Conservation (phyloP, 805 yeast species). For the Grigorovia humatica region DNA sequence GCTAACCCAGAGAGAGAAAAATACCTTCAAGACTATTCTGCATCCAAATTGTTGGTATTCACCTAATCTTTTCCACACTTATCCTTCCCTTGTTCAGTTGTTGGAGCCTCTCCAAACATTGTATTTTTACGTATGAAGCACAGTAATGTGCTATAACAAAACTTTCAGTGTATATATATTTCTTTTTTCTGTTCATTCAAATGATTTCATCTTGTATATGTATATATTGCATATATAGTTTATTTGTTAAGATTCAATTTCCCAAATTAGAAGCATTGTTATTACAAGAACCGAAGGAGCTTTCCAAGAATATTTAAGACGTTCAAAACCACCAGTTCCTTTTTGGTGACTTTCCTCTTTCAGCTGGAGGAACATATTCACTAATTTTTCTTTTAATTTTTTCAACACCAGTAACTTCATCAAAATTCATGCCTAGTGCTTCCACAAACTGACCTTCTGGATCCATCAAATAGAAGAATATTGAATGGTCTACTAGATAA, state of each 20-base stretch:
- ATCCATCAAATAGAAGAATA: constrained; percentile 94
- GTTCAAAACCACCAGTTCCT: not conserved
- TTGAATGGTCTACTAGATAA: constrained; percentile 92
- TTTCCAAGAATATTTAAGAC: not conserved
- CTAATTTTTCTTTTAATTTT: constrained; percentile 68
- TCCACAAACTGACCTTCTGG: constrained; percentile 96
- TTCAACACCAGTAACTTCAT: constrained; percentile 63
- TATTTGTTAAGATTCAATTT: too few relatives aligned
- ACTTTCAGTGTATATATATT: not conserved
- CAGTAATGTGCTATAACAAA: not conserved
- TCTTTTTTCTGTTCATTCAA: too few relatives aligned
- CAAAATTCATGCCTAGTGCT: constrained; percentile 86
- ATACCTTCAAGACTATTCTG: not conserved
- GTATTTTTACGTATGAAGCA: not conserved
- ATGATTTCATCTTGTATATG: too few relatives aligned
- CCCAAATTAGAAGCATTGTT: too few relatives aligned
- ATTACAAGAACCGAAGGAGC: too few relatives aligned
- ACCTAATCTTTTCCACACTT: not conserved
- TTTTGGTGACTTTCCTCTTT: not conserved
- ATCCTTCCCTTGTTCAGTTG: not conserved
- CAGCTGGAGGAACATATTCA: constrained; percentile 50
- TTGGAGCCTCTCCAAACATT: not conserved
- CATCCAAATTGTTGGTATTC: not conserved
- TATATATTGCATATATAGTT: too few relatives aligned
- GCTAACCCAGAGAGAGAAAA: too few relatives aligned